These are phyloP conservation scores for Corrigiola litoralis DNA, from an alignment of 179 eudicot genomes.

Conservation along the genomic window DNA sequence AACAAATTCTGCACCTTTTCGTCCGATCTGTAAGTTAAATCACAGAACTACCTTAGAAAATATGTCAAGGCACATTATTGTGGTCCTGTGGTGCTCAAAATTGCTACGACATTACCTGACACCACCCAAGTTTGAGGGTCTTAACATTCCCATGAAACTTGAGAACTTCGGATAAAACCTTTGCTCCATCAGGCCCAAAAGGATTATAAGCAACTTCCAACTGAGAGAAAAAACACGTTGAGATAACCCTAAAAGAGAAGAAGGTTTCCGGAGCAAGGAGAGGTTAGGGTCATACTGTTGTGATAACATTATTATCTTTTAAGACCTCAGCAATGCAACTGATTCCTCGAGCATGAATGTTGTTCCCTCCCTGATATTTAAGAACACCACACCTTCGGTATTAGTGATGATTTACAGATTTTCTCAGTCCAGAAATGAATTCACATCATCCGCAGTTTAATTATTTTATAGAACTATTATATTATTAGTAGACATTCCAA, in stretches of 20 bases:
- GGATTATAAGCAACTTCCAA: constrained; percentile 90
- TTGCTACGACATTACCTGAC: constrained; percentile 54
- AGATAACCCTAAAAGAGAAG: neutral
- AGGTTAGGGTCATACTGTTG: constrained; percentile 40
- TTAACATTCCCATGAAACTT: constrained; percentile 87
- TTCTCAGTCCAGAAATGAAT: neutral
- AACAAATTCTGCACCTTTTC: constrained; percentile 71
- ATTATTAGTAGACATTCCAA: constrained; percentile 4
- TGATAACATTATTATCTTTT: constrained; percentile 76
- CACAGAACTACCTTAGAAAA: neutral
- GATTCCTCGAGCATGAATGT: constrained; percentile 81
- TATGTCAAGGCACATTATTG: neutral
- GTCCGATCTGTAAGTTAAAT: constrained; percentile 60
- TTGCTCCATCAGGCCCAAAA: constrained; percentile 94
- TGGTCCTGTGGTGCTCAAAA: constrained; percentile 1
- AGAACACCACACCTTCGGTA: neutral
- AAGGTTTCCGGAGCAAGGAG: neutral
- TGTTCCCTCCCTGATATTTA: constrained; percentile 77
- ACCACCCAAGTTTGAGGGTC: constrained; percentile 89
- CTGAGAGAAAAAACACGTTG: constrained; percentile 28
- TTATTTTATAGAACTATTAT: too few relatives aligned
- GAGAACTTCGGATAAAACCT: constrained; percentile 84
- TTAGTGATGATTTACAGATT: neutral
- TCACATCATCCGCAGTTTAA: too few relatives aligned
- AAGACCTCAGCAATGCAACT: constrained; percentile 65